Evolutionary conservation across 768 basidiomycete species (phyloP).

Genomic region (Leccinum variicolor): DNA sequence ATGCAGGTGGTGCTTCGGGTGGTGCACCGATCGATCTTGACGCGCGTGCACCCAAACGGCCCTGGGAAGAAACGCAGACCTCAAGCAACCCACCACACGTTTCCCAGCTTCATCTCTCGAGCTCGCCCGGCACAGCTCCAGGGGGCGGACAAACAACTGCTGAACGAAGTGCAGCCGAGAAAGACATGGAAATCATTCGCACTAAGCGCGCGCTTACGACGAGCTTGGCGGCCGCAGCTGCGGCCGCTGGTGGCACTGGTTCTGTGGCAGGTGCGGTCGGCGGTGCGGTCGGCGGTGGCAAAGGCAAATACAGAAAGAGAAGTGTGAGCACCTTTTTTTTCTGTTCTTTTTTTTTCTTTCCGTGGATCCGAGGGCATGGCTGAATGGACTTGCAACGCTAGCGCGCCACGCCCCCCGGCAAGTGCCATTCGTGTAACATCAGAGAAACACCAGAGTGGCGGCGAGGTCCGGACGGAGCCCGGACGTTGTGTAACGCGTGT

Average conservation of each 20-base stretch:
- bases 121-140: constrained; percentile 10
- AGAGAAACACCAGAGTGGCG: constrained; percentile 89
- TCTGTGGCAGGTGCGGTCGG: constrained; percentile 30
- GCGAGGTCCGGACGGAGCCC: constrained; percentile 78
- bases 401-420: constrained; percentile 83
- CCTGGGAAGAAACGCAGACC: constrained; percentile 63
- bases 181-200: constrained; percentile 83
- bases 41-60: constrained; percentile 64
- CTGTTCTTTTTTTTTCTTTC: background rate
- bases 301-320: constrained; percentile 81
- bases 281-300: constrained; percentile 31
- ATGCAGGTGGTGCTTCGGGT: constrained; percentile 18
- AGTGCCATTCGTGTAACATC: constrained; percentile 86
- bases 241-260: constrained; percentile 33
- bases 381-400: constrained; percentile 36
- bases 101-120: constrained; percentile 24
- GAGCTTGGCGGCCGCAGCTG: constrained; percentile 50
- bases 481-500: constrained; percentile 84
- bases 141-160: constrained; percentile 31
- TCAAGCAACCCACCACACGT: constrained; percentile 19
- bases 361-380: constrained; percentile 3
- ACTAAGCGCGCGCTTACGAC: constrained; percentile 73
- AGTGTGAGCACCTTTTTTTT: constrained; percentile 55
- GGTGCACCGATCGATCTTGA: constrained; percentile 26
- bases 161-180: constrained; percentile 64